phyloP scores from a whole-genome alignment of 2,329 filamentous ascomycete genomes.

The Ceratocystis smalleyi region DNA sequence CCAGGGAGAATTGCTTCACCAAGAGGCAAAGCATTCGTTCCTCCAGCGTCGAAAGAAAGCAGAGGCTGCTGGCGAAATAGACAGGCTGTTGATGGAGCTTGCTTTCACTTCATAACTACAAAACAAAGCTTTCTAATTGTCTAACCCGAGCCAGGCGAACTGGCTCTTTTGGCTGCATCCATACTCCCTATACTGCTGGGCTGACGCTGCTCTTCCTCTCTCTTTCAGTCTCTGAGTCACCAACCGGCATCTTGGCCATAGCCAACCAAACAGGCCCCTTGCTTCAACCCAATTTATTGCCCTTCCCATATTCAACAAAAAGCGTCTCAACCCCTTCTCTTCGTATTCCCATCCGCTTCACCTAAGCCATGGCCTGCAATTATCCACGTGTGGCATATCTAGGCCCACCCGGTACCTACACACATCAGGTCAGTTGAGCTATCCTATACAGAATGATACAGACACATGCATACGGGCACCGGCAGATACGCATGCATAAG shows the following conservation, averaged over 20 bases:
- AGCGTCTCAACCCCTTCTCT: neutral
- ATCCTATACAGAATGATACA: neutral
- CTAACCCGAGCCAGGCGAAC: too few species aligned
- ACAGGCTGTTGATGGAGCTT: neutral
- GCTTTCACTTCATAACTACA: too few species aligned
- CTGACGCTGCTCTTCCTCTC: too few species aligned
- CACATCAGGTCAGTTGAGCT: slow-evolving; percentile 31
- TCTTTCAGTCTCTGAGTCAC: too few species aligned
- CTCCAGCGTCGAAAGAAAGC: neutral
- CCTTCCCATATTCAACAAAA: neutral
- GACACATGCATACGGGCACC: slow-evolving; percentile 1
- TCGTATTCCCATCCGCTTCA: neutral
- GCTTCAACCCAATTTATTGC: too few species aligned
- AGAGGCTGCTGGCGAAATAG: neutral
- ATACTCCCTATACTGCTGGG: too few species aligned
- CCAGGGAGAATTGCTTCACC: neutral
- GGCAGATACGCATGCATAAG: slow-evolving; percentile 14
- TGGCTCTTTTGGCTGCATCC: too few species aligned
- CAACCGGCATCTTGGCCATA: too few species aligned
- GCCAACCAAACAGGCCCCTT: too few species aligned
- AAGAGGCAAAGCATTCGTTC: too few species aligned
- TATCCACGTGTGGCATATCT: slow-evolving; percentile 32
- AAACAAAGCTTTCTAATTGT: too few species aligned
- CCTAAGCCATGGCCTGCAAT: slow-evolving; percentile 20
- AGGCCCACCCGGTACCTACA: slow-evolving; percentile 35